Evolutionary conservation across 352 stramenopile species (phyloP), one percentile per base, ranked within the genome.

Genomic region (Pythium pectinolyticum): DNA sequence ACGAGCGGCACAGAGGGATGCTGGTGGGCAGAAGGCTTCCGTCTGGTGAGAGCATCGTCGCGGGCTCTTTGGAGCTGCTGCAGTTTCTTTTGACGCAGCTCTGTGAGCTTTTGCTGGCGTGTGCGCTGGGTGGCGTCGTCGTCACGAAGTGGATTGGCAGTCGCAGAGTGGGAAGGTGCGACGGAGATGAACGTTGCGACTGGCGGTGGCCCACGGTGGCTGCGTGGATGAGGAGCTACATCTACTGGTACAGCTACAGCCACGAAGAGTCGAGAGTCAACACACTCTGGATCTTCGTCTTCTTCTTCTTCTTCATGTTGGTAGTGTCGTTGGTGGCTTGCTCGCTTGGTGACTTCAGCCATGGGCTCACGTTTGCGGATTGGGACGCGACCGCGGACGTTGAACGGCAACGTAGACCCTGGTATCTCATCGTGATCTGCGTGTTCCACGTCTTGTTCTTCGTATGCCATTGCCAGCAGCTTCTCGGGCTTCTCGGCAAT

Each of bases 11-110:
- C 39, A 24, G 39, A 5, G n/a, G 2, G 39, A 46, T 59, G 63
- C 32, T 72, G 50, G 0, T 20, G 20, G 20, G n/a, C n/a, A n/a
- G n/a, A n/a, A n/a, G 70, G 32, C 14, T 69, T 50, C 12, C 73
- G 60, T 53, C 82, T 74, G 27, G 73, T 71, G 6, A 75, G 47
- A 1, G 77, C 69, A 5, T 64, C 28, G 22, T 84, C 67, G 5
- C 78, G 76, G 0, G 70, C 67, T 27, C 77, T 70, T 46, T 90
- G 76, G 12, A 92, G 66, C 45, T 90, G 83, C 22, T 74, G 68
- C 12, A 92, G 73, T 31, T 92, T 92, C 40, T 75, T 84, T 24
- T 82, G 73, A 2, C 80, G 73, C 7, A 92, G 54, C 12, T 84
- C 77, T 0, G 72, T 69, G 9, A 89, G 63, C 19, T 71, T 71